phyloP scores from a whole-genome alignment of 768 basidiomycete genomes.

The Tricholoma sp. region DNA sequence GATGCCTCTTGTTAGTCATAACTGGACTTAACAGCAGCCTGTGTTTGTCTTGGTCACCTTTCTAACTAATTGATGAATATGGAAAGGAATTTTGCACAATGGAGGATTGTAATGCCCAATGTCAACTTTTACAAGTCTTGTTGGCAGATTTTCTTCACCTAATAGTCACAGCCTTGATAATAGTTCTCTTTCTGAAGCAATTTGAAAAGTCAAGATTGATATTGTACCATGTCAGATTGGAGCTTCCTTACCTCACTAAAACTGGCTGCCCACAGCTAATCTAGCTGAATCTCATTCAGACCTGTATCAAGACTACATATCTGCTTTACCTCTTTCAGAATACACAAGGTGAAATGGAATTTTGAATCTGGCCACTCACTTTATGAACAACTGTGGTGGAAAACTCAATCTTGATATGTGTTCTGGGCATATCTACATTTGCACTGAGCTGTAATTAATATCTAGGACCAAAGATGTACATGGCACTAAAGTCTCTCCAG shows the following conservation, averaged over 20 bases:
- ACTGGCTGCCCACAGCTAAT: conserved; percentile 98
- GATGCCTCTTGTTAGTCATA: neutral
- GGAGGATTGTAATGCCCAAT: neutral
- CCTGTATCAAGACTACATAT: no score
- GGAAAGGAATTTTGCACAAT: neutral
- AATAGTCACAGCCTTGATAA: neutral
- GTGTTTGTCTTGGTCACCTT: no score
- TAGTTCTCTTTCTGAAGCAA: neutral
- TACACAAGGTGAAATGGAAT: conserved; percentile 86
- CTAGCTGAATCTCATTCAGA: no score
- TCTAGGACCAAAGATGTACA: no score
- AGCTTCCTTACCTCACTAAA: conserved; percentile 36
- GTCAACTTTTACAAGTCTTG: neutral
- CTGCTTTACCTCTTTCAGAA: no score
- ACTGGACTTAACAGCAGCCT: no score
- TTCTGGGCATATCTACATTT: conserved; percentile 14
- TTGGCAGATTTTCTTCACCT: neutral
- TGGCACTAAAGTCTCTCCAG: no score
- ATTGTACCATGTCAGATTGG: neutral
- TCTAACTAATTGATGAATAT: no score
- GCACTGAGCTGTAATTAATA: no score
- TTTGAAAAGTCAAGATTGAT: neutral
- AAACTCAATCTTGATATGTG: conserved; percentile 70
- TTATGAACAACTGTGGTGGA: no score
- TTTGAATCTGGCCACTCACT: conserved; percentile 83